Evolutionary conservation across 768 basidiomycete genomes (phyloP).

Genomic region (Phaeolepiota aurea): DNA sequence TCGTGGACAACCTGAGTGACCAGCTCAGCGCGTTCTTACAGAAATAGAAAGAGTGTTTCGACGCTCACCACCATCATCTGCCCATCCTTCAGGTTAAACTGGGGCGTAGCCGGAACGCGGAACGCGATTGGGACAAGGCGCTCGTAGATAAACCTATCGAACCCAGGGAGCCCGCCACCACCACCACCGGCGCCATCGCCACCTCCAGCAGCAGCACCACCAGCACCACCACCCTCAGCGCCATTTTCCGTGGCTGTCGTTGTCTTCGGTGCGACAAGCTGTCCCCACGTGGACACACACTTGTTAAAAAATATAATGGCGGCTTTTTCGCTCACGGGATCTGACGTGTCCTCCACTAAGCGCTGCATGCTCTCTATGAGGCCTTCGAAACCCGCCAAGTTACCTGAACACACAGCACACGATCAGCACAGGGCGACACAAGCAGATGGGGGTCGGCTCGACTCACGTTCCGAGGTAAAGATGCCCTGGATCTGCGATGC

Average conservation of each 20-base stretch:
- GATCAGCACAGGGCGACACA: no score
- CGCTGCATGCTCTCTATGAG: conserved; percentile 68
- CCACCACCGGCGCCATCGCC: no score
- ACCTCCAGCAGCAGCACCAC: no score
- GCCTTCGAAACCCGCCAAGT: conserved; percentile 57
- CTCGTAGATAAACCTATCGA: conserved; percentile 88
- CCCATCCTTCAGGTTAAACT: conserved; percentile 85
- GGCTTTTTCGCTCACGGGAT: conserved; percentile 67
- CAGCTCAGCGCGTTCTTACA: no score
- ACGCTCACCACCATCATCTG: conserved; percentile 70
- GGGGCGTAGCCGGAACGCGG: conserved; percentile 65
- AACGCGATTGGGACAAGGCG: conserved; percentile 78
- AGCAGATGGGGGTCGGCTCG: conserved; percentile 4
- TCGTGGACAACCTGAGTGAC: conserved; percentile 91
- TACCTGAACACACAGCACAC: no score
- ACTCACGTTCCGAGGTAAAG: conserved; percentile 81
- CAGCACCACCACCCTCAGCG: conserved; percentile 21
- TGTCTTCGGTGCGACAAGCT: conserved; percentile 23
- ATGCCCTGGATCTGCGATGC: conserved; percentile 73
- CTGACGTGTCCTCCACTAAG: conserved; percentile 68
- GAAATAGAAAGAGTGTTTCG: no score
- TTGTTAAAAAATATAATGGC: conserved; percentile 74
- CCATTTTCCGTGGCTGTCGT: conserved; percentile 24
- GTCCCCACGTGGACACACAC: conserved; percentile 63
- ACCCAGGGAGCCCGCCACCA: conserved; percentile 62